Evolutionary conservation across 2,329 filamentous ascomycete species (phyloP).

Genomic region (Curvularia spicifera): DNA sequence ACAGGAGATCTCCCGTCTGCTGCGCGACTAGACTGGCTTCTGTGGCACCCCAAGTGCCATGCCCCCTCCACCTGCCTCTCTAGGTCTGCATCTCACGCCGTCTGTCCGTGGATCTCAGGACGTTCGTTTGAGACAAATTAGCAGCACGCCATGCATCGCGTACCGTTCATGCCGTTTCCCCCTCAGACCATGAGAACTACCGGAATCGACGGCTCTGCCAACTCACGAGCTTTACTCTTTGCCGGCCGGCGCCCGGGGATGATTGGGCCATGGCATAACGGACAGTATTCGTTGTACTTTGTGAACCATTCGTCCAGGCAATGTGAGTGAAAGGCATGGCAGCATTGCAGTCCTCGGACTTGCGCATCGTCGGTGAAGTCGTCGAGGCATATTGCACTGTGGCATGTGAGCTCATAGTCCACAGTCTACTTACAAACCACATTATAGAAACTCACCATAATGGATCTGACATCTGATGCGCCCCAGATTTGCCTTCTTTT

Average conservation of each 20-base stretch:
- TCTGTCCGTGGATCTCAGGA: background rate
- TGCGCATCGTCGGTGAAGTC: conserved; percentile 42
- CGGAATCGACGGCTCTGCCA: conserved; percentile 20
- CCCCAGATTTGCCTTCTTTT: conserved; percentile 28
- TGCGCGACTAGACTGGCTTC: background rate
- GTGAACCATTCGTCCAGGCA: conserved; percentile 50
- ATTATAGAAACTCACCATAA: conserved; percentile 32
- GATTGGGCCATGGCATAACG: conserved; percentile 48
- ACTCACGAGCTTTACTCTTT: conserved; percentile 15
- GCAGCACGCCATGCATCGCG: background rate
- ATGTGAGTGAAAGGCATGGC: conserved; percentile 47
- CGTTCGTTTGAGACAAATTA: too few species aligned
- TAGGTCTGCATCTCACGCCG: background rate
- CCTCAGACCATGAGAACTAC: conserved; percentile 37
- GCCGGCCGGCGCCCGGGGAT: conserved; percentile 33
- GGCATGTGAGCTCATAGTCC: conserved; percentile 10
- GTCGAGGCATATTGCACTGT: conserved; percentile 49
- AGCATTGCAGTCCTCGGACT: conserved; percentile 45
- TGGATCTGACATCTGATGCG: conserved; percentile 24
- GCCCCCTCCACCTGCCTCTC: background rate
- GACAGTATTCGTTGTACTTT: conserved; percentile 48
- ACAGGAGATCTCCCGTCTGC: background rate
- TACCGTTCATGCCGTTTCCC: too few species aligned
- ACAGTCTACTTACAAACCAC: background rate
- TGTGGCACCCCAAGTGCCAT: background rate